Base-by-base conservation (phyloP, 257 asterid species). In the Przewalskia tangutica region DNA sequence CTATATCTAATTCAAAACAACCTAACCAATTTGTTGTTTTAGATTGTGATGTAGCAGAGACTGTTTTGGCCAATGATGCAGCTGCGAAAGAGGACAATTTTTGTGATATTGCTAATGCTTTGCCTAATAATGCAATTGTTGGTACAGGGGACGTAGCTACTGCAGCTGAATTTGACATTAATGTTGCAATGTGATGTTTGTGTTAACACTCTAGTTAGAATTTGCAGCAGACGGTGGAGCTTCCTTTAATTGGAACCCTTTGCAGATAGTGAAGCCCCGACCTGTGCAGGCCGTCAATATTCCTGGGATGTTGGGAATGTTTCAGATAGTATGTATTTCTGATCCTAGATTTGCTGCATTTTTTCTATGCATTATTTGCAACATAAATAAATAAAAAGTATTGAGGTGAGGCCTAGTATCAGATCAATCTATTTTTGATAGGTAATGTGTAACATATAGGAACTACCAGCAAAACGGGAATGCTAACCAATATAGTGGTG, bases 261-360 rank as follows among this genome's bases (percentile, higher is more conserved):
- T 89, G 91, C 90, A 95, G 98, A 90, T 94, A 65, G 95, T 92
- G 89, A 95, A 95, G 90, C 98, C 98, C 75, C 88, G 98, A 71
- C 91, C 97, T 4, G 94, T 91, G 83, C 97, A 95, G 89, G 96
- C 98, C 82, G 99, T 97, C 70, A 95, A 97, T 83, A 92, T 95
- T 83, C 99, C 98, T 79, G 98, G 98, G 85, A 95, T 95, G 99
- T 85, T 95, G 89, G 99, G 99, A 85, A 89, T 93, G 95, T 95
- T 95, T 88, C 99, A 95, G 87, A 91, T 91, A 64, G 99, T 94
- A 90, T n/a, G 92, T 87, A 54, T 38, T 75, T 80, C 88, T 71
- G 42, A 59, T 82, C 82, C 81, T 58, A 81, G 27, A 51, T 56
- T 48, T 76, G 68, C 79, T 63, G 80, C 51, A n/a, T 68, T 63